Evolutionary conservation across 345 rosid genomes (phyloP), one percentile per base, ranked within the genome.

Genomic region (Noccaea caerulescens): DNA sequence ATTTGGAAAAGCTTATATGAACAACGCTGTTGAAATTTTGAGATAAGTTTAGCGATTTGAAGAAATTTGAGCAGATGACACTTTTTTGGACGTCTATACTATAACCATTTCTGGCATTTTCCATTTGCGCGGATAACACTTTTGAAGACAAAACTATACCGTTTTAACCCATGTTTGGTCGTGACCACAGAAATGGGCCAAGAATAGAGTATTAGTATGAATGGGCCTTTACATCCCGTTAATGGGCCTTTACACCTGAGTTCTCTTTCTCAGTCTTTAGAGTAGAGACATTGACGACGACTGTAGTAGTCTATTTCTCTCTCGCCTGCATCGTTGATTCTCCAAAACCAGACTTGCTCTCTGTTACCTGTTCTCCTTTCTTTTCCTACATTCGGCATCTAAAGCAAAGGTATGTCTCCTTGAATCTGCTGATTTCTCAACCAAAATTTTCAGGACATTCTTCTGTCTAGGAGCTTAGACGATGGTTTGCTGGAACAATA

Each of bases 151-250:
- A 23, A 51, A 5, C 4, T 10, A 10, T 10, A 10, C 4, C 13
- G 10, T 0, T 23, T 50, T 6, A 4, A 51, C 8, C 25, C 9
- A 12, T 23, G 5, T 50, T 50, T 23, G 33, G 55, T 4, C 5
- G 14, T 44, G 8, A 44, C 4, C 8, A 46, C 2, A 6, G 1
- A 2, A 51, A 52, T 25, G 56, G 56, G 13, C 91, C 87, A 51
- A 87, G 6, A 14, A 11, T 44, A 14, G 39, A 10, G 57, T 34
- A 34, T 50, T 2, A 38, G 3, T 49, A 11, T 6, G 41, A 53
- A 52, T 42, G 62, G 53, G 53, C 34, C 38, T 16, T 43, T 0
- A 3, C 0, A 67, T 33, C 7, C 54, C 63, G 53, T 38, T 13
- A 36, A 20, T 20, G 23, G 23, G 23, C 23, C 23, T 20, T 20